Evolutionary conservation across 768 basidiomycete species (phyloP).

Genomic region (Psilocybe cubensis): DNA sequence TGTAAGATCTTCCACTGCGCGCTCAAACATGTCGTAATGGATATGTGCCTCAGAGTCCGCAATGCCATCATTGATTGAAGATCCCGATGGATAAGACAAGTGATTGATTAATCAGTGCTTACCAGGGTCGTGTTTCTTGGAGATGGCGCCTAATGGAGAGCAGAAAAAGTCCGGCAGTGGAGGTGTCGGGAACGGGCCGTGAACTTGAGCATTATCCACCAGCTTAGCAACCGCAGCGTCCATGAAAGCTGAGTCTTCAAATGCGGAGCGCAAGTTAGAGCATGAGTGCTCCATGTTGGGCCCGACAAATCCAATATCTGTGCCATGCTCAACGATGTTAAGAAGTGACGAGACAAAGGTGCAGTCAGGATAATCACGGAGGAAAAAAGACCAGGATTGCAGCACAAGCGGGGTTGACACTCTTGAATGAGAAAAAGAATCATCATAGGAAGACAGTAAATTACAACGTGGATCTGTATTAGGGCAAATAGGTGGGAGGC

Average conservation of each 20-base stretch:
- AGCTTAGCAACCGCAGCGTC: background rate
- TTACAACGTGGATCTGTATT: slow-evolving; percentile 31
- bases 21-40: slow-evolving; percentile 30
- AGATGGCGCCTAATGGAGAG: slow-evolving; percentile 29
- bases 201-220: slow-evolving; percentile 5
- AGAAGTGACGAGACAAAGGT: slow-evolving; percentile 26
- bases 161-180: slow-evolving; percentile 21
- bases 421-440: background rate
- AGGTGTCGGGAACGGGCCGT: slow-evolving; percentile 23
- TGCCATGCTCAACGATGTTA: slow-evolving; percentile 30
- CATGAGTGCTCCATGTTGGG: slow-evolving; percentile 11
- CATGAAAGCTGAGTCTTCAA: slow-evolving; percentile 10
- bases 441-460: background rate
- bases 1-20: slow-evolving; percentile 25
- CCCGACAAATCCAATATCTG: slow-evolving; percentile 28
- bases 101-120: slow-evolving; percentile 32
- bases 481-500: slow-evolving; percentile 14
- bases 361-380: slow-evolving; percentile 31
- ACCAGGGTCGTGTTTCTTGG: slow-evolving; percentile 19
- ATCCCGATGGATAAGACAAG: slow-evolving; percentile 30
- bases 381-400: slow-evolving; percentile 23
- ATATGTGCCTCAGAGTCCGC: slow-evolving; percentile 31
- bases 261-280: slow-evolving; percentile 31
- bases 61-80: slow-evolving; percentile 34
- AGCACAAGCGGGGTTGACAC: slow-evolving; percentile 19